Base-by-base conservation (phyloP, 1,284 basidiomycete genomes). In the Chalciporus piperatoides region DNA sequence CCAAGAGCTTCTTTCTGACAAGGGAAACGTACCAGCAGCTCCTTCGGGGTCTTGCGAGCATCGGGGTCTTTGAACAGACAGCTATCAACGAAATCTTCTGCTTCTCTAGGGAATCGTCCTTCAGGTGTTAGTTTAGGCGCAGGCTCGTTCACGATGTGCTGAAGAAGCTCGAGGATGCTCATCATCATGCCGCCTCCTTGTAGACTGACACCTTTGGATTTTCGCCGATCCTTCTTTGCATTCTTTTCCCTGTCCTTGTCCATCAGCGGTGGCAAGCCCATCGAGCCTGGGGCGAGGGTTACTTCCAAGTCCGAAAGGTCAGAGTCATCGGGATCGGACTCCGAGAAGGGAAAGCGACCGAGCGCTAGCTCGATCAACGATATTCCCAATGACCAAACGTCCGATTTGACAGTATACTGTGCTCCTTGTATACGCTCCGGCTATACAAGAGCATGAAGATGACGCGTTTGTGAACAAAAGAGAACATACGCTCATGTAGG, bases 381-480 rank as follows among this genome's bases (percentile, higher is more conserved):
- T 61, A 98, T 94, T 30, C 96, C 95, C 46, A 97, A 78, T 2
- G 93, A 97, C 95, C 94, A 97, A 6, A 98, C 91, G 63, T 98
- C 95, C 4, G 94, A 97, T 72, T 97, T 97, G 70, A 97, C 92
- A 27, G 92, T 92, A 71, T 99, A 98, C 64, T 92, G 88, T 3
- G 93, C 93, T 47, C 97, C 96, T 76, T 98, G 95, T 64, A 99
- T 98, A 47, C 96, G 92, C 68, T 99, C 96, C 30, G 96, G 96
- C 92, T 98, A 68, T 54, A 44, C 36, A 46, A 32, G 19, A 43
- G 48, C 24, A 48, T 58, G 44, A 59, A 49, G 27, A 50, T 21
- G 30, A 41, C 25, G 28, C 28, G 41, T 46, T 47, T 36, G 45
- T 36, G 48, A 23, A 44, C 8, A 48, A 39, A 32, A 33, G 28